Conservation (phyloP, 352 stramenopile species). For the Phytopythium vexans region DNA sequence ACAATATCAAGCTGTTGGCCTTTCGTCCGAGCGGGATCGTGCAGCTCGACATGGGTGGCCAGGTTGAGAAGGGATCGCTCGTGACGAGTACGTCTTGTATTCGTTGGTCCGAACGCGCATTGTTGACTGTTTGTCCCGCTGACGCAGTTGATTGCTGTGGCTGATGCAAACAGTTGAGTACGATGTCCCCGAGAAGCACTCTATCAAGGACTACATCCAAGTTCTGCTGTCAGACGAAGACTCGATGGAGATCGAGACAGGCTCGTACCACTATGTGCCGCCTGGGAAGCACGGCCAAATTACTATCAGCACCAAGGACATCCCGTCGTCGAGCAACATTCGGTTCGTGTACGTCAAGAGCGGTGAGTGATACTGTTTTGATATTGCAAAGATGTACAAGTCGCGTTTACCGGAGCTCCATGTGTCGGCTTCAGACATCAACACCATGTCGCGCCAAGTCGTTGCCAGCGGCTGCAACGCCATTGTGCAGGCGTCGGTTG, state of each 20-base stretch:
- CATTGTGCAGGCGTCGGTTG: slow-evolving; percentile 76
- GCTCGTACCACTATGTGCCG: slow-evolving; percentile 75
- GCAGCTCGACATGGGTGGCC: slow-evolving; percentile 76
- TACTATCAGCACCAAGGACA: slow-evolving; percentile 75
- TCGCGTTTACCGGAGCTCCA: not conserved
- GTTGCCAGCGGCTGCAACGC: slow-evolving; percentile 84
- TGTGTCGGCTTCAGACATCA: slow-evolving; percentile 56
- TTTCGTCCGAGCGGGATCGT: slow-evolving; percentile 83
- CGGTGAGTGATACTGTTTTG: slow-evolving; percentile 17
- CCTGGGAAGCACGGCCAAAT: slow-evolving; percentile 59
- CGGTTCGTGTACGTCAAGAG: slow-evolving; percentile 87
- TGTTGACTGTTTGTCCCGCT: slow-evolving; percentile 2
- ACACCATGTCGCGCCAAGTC: slow-evolving; percentile 78
- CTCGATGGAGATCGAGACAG: slow-evolving; percentile 69
- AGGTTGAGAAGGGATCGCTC: slow-evolving; percentile 82
- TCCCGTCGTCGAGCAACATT: slow-evolving; percentile 59
- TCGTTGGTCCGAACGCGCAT: not conserved
- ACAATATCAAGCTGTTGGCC: slow-evolving; percentile 70
- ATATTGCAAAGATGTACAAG: not conserved
- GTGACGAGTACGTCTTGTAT: slow-evolving; percentile 56
- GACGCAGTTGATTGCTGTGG: not conserved
- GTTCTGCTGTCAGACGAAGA: slow-evolving; percentile 75
- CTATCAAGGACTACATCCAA: slow-evolving; percentile 84
- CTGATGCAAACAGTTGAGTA: slow-evolving; percentile 56
- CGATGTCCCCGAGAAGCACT: slow-evolving; percentile 78